Evolutionary conservation across 805 yeast species (phyloP), one percentile per base, ranked within the genome.

Genomic region (Dipodascus albidus): DNA sequence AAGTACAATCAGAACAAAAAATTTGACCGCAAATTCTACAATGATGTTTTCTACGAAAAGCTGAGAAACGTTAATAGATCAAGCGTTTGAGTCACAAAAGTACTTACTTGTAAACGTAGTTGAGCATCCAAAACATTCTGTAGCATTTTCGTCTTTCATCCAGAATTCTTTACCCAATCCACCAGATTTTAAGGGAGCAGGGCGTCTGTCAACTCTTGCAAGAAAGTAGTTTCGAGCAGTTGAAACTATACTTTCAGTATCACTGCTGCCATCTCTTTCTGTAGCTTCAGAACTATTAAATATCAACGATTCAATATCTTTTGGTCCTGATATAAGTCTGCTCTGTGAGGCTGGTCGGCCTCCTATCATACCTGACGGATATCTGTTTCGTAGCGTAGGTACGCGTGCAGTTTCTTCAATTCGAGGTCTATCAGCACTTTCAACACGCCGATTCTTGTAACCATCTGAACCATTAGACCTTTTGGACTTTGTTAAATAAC

Each of bases 21-120:
- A 91, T 90, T 66, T 90, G 96, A 1, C 99, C 99, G 69, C 99
- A 91, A 35, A 91, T 82, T 52, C 99, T 73, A 64, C 99, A 91
- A 67, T 91, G 99, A 65, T 91, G 99, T 59, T 87, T 85, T 59
- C 99, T 74, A 65, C 96, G 72, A 69, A 89, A 90, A 0, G 97
- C 65, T 47, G n/a, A n/a, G n/a, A n/a, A n/a, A n/a, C n/a, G n/a
- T n/a, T n/a, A n/a, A n/a, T 64, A 60, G 57, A 23, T 41, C 14
- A 47, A 11, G 6, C n/a, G n/a, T n/a, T n/a, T n/a, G n/a, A n/a
- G n/a, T n/a, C n/a, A n/a, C n/a, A n/a, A n/a, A n/a, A 9, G 21
- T 23, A 53, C 60, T 52, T 55, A 53, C 60, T 85, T 0, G 85
- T 79, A 64, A 91, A 91, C 2, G 80, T 79, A 53, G 81, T 76